phyloP scores from a whole-genome alignment of 1,284 basidiomycete genomes.

The Microbotryum scabiosae region DNA sequence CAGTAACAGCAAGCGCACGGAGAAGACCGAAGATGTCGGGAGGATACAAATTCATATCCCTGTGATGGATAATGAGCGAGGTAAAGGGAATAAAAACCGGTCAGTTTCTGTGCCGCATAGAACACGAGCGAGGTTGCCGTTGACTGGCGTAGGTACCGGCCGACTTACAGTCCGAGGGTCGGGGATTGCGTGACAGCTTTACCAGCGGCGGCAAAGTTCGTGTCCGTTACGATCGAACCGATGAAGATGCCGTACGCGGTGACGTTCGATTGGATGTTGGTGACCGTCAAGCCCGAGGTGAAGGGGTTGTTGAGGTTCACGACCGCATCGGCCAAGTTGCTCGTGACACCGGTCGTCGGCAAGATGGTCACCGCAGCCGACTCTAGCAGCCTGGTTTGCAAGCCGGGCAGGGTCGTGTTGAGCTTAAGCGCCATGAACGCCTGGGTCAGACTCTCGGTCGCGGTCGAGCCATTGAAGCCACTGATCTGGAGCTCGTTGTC shows the following conservation, averaged over 20 bases:
- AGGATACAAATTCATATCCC: conserved; percentile 61
- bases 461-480: conserved; percentile 49
- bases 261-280: conserved; percentile 56
- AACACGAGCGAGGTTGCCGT: background rate
- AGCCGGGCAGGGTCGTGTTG: conserved; percentile 54
- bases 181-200: conserved; percentile 56
- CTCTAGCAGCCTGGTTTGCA: conserved; percentile 53
- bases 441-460: conserved; percentile 51
- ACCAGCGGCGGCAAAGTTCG: conserved; percentile 51
- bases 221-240: conserved; percentile 55
- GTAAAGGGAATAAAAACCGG: background rate
- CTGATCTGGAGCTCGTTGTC: conserved; percentile 37
- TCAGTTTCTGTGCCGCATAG: no score
- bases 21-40: conserved; percentile 62
- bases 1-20: conserved; percentile 56
- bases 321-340: conserved; percentile 47
- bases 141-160: background rate
- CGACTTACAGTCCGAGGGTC: conserved; percentile 46
- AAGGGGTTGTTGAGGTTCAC: conserved; percentile 64
- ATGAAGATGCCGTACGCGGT: conserved; percentile 57
- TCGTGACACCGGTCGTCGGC: conserved; percentile 54
- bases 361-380: conserved; percentile 54
- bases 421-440: conserved; percentile 59
- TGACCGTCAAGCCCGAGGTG: conserved; percentile 54
- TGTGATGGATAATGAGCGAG: background rate